Evolutionary conservation across 2,329 filamentous ascomycete genomes (phyloP).

Genomic region (Fusarium vanettenii): DNA sequence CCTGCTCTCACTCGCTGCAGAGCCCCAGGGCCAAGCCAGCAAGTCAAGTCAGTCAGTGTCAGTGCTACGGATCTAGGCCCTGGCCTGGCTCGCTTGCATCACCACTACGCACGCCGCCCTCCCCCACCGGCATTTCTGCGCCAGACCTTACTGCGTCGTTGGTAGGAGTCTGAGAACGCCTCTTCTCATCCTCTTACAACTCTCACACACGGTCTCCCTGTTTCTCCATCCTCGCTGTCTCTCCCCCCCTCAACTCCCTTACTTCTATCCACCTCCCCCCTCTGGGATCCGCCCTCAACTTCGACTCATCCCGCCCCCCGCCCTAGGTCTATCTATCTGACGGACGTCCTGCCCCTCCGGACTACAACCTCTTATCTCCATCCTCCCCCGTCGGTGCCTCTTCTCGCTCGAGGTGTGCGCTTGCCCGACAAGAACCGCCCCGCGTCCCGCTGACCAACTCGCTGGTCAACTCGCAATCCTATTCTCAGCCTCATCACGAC

Average conservation of each 20-base stretch:
- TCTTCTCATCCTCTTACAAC: slow-evolving; percentile 39
- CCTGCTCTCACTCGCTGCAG: neutral
- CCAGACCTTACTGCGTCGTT: slow-evolving; percentile 30
- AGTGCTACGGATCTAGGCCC: slow-evolving; percentile 45
- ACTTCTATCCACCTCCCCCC: slow-evolving; percentile 30
- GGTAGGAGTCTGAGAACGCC: slow-evolving; percentile 39
- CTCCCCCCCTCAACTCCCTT: slow-evolving; percentile 22
- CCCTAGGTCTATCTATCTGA: neutral
- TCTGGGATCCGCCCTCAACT: slow-evolving; percentile 30
- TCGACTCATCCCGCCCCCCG: slow-evolving; percentile 20
- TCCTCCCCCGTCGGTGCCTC: slow-evolving; percentile 16
- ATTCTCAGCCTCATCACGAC: slow-evolving; percentile 40
- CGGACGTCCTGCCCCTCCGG: slow-evolving; percentile 19
- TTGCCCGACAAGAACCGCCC: slow-evolving; percentile 39
- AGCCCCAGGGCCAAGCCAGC: slow-evolving; percentile 6
- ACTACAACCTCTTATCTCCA: slow-evolving; percentile 37
- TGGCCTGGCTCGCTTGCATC: slow-evolving; percentile 46
- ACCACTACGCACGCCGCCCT: slow-evolving; percentile 44
- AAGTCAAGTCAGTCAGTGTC: slow-evolving; percentile 23
- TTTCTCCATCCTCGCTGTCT: slow-evolving; percentile 32
- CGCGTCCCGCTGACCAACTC: slow-evolving; percentile 24
- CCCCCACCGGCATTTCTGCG: slow-evolving; percentile 45
- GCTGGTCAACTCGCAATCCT: slow-evolving; percentile 38
- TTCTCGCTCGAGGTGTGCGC: slow-evolving; percentile 20
- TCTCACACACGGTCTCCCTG: slow-evolving; percentile 32